phyloP scores from a whole-genome alignment of 1,284 basidiomycete genomes.

The Melampsora larici-populina region DNA sequence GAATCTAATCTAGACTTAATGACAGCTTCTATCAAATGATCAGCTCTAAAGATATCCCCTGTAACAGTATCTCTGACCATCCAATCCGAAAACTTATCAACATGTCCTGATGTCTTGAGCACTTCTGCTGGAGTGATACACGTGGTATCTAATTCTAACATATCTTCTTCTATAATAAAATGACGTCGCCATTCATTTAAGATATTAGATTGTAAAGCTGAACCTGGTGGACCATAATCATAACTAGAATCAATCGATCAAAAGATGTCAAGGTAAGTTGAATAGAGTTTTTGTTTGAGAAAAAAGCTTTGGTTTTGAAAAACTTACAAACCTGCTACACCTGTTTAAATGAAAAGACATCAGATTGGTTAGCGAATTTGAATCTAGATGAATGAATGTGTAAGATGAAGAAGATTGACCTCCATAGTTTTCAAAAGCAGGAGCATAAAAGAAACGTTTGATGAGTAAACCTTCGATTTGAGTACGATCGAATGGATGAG shows the following conservation, averaged over 20 bases:
- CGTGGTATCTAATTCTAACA: conserved; percentile 98
- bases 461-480: conserved; percentile 83
- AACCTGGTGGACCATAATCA: conserved; percentile 74
- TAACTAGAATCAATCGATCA: conserved; percentile 47
- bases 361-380: background rate
- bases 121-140: conserved; percentile 94
- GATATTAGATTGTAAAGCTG: conserved; percentile 93
- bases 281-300: too few species aligned
- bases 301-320: conserved; percentile 13
- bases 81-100: conserved; percentile 98
- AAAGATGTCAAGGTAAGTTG: background rate
- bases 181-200: conserved; percentile 95
- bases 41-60: conserved; percentile 93
- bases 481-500: conserved; percentile 82
- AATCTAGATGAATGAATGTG: background rate
- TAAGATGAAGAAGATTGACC: conserved; percentile 59
- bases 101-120: conserved; percentile 96
- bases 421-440: conserved; percentile 97
- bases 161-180: conserved; percentile 97
- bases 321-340: conserved; percentile 31
- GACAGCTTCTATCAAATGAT: conserved; percentile 92
- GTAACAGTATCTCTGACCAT: conserved; percentile 95
- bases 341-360: too few species aligned
- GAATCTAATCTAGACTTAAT: conserved; percentile 84
- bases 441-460: conserved; percentile 94